Evolutionary conservation across 2,329 filamentous ascomycete genomes (phyloP).

Genomic region (Ambrosiella beaveri): DNA sequence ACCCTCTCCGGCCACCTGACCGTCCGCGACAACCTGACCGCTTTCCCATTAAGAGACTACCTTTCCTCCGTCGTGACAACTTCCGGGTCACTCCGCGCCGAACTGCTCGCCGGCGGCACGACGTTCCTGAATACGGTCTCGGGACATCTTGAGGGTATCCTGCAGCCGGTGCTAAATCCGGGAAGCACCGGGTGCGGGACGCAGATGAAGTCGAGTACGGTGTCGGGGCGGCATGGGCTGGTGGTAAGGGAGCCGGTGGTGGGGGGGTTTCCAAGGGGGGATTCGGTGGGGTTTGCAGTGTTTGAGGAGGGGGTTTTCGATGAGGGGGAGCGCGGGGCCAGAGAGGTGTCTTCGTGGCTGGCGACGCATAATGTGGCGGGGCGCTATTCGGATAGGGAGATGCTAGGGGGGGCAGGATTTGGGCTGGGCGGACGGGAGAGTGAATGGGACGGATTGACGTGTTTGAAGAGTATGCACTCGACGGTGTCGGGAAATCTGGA

Average conservation of each 20-base stretch:
- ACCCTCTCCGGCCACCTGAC: neutral
- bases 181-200: neutral
- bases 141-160: neutral
- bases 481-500: neutral
- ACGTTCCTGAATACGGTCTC: neutral
- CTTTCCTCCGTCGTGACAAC: neutral
- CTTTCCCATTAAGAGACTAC: neutral
- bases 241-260: neutral
- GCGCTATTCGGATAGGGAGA: neutral
- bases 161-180: neutral
- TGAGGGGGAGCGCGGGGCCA: neutral
- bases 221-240: neutral
- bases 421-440: neutral
- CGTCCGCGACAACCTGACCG: neutral
- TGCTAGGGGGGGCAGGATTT: neutral
- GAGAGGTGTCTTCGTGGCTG: neutral
- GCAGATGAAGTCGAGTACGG: neutral
- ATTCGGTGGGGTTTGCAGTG: neutral
- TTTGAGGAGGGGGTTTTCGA: neutral
- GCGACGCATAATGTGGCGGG: neutral
- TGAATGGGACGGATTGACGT: neutral
- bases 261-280: neutral
- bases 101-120: neutral
- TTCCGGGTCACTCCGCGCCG: neutral
- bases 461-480: conserved; percentile 5